A percentile compares a stretch with the other conserved stretches of the same genome.
Evolutionary conservation across 108 stramenopile species (phyloP).

Genomic region (Pseudonitzschia delicatissima): DNA sequence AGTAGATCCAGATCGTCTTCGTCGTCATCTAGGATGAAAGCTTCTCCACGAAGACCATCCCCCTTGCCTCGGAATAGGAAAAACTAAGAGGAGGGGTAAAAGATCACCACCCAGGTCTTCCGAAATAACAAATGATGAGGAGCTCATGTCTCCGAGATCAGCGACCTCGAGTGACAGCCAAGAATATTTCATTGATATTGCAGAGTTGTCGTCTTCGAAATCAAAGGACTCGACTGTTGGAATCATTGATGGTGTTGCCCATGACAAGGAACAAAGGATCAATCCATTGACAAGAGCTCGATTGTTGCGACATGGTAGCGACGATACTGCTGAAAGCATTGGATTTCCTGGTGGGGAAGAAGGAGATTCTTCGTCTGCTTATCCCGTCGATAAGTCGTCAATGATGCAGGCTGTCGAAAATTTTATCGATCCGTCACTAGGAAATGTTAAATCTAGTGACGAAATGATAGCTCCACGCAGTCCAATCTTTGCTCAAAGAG

Average conservation of each 20-base stretch:
- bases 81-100: not conserved
- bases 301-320: not conserved
- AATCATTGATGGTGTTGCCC: not conserved
- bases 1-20: not conserved
- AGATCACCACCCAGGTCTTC: not conserved
- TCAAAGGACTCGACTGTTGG: not conserved
- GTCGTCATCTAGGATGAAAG: not conserved
- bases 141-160: too few relatives aligned
- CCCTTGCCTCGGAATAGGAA: not conserved
- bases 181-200: not conserved
- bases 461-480: not conserved
- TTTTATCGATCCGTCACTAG: constrained; percentile 6
- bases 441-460: not conserved
- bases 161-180: not conserved
- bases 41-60: not conserved
- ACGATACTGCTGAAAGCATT: not conserved
- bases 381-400: not conserved
- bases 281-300: not conserved
- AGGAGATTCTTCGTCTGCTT: too few relatives aligned
- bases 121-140: not conserved
- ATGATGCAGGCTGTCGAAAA: constrained; percentile 3
- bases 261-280: not conserved
- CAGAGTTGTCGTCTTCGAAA: not conserved
- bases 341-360: not conserved
- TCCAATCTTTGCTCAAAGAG: not conserved